Base-by-base conservation (phyloP, 345 rosid species). In the Atalantia buxifolia region DNA sequence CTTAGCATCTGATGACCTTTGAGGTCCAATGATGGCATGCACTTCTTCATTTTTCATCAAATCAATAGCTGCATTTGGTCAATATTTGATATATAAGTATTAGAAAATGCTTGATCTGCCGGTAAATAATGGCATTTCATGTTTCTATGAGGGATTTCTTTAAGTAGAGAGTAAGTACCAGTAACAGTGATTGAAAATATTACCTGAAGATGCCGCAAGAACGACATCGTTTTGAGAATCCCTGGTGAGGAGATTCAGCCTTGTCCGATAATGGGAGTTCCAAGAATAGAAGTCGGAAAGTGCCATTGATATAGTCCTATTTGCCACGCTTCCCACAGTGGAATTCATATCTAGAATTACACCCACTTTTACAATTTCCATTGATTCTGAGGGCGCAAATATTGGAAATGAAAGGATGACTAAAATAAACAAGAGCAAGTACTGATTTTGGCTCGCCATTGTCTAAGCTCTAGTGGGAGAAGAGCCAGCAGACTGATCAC, bases 201-300 rank as follows among this genome's bases (percentile, higher is more conserved):
- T 80, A 84, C 85, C 89, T 80, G 82, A 82, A 79, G 76, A 79
- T 45, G 89, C 75, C 28, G 85, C 87, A 22, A 72, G 33, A 48
- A 86, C 76, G 35, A 67, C 79, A 74, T 84, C 85, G n/a, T 45
- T 57, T 27, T 28, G 10, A 42, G 87, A 84, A 45, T 86, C 84
- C 42, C 80, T 74, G 40, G 80, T 10, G 40, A 79, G 57, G 16
- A 86, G 38, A 14, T 7, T 40, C 18, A 84, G 60, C 57, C 83
- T 84, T 55, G 78, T 84, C 19, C 40, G 33, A 75, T 78, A 84
- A 70, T 66, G n/a, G 71, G 74, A 50, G 72, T 86, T 74, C 7
- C 5, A 9, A 27, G 72, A 9, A 28, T 84, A 84, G 56, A 84
- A 86, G 61, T 86, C 81, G 0, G 69, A 40, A 76, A 79, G 53